These are phyloP conservation scores for Serpula lacrymans DNA, from an alignment of 768 basidiomycete species.

Conservation along the genomic window DNA sequence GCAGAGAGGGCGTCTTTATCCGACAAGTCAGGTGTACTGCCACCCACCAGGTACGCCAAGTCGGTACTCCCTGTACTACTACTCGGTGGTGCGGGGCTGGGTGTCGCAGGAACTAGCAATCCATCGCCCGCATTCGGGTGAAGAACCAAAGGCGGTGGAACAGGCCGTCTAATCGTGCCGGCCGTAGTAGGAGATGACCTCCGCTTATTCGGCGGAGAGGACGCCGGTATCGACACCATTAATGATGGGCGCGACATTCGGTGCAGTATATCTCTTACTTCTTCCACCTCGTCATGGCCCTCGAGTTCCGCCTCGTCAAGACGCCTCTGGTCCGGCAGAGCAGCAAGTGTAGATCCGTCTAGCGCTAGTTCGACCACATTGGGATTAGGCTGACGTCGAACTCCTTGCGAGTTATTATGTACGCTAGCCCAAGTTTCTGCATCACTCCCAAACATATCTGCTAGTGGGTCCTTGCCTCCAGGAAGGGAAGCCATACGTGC, in stretches of 20 bases:
- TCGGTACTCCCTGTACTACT: conserved; percentile 33
- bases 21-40: conserved; percentile 7
- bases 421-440: conserved; percentile 61
- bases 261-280: conserved; percentile 34
- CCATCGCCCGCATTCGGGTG: conserved; percentile 32
- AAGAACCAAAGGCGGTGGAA: conserved; percentile 60
- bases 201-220: conserved; percentile 33
- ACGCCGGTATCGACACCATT: conserved; percentile 34
- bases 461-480: conserved; percentile 47
- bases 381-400: conserved; percentile 33
- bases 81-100: conserved; percentile 30
- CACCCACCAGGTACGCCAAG: conserved; percentile 46
- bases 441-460: conserved; percentile 65
- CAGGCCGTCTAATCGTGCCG: conserved; percentile 35
- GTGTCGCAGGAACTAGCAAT: conserved; percentile 31
- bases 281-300: conserved; percentile 26
- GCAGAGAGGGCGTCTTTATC: conserved; percentile 17
- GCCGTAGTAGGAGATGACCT: conserved; percentile 34
- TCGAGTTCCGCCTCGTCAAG: conserved; percentile 26
- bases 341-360: conserved; percentile 37
- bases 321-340: conserved; percentile 19
- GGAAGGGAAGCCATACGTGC: conserved; percentile 34
- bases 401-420: conserved; percentile 30
- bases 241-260: conserved; percentile 37
- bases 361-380: conserved; percentile 53